Evolutionary conservation across 179 eudicot genomes (phyloP).

Genomic region (Gypsophila paniculata): DNA sequence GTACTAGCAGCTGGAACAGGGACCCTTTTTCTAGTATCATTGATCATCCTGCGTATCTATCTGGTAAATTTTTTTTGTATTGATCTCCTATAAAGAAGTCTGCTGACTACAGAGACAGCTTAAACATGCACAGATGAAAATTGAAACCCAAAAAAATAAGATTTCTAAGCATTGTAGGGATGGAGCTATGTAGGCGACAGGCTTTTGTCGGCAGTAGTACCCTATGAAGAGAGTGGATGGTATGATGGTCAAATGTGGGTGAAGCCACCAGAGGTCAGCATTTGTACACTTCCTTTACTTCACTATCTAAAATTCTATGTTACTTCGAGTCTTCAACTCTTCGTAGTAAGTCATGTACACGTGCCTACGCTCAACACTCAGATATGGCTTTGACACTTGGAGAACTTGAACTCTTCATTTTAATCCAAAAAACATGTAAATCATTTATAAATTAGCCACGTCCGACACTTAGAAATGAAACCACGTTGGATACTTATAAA

Average conservation of each 20-base stretch:
- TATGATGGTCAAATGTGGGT: conserved; percentile 99
- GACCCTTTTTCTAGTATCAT: conserved; percentile 72
- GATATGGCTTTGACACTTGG: no score
- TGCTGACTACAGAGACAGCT: background rate
- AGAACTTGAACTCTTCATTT: no score
- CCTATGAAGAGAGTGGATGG: conserved; percentile 97
- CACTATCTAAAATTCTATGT: background rate
- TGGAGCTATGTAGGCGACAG: conserved; percentile 98
- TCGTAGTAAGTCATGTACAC: no score
- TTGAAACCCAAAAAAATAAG: conserved; percentile 7
- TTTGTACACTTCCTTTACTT: background rate
- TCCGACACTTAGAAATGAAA: no score
- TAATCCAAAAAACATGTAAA: no score
- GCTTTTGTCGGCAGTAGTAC: conserved; percentile 87
- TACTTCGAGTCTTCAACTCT: no score
- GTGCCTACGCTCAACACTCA: no score
- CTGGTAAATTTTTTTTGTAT: conserved; percentile 46
- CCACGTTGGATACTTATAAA: no score
- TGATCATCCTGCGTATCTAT: conserved; percentile 81
- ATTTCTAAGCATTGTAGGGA: conserved; percentile 43
- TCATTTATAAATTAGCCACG: no score
- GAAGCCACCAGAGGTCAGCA: conserved; percentile 90
- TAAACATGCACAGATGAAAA: conserved; percentile 6
- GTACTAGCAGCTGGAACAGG: conserved; percentile 82
- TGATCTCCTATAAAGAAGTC: background rate